Percentiles rank a stretch among this genome's conserved stretches.
These are phyloP conservation scores for Dendrothele bispora DNA, from an alignment of 768 basidiomycete genomes.

Conservation along the genomic window DNA sequence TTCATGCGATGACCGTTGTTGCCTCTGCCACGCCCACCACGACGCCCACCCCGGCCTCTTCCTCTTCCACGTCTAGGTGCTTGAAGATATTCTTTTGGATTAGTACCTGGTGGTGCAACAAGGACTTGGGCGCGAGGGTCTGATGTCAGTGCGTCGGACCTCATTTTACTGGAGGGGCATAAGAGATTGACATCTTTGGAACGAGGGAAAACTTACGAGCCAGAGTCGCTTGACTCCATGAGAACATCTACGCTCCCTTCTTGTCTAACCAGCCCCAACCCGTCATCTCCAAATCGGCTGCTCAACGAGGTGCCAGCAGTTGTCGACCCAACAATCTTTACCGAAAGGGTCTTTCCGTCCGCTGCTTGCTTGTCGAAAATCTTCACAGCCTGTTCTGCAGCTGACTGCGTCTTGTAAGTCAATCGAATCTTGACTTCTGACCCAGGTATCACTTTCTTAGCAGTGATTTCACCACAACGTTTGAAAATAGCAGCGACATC, in stretches of 20 bases:
- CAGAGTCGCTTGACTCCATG: conserved; percentile 46
- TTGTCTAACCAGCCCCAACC: conserved; percentile 51
- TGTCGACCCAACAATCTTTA: conserved; percentile 57
- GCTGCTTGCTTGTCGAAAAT: conserved; percentile 82
- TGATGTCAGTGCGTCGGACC: conserved; percentile 72
- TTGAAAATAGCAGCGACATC: conserved; percentile 88
- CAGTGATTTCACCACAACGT: conserved; percentile 67
- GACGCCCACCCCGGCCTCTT: conserved; percentile 30
- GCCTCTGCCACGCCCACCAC: conserved; percentile 33
- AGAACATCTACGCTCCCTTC: conserved; percentile 60
- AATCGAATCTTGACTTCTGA: conserved; percentile 61
- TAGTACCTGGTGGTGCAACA: conserved; percentile 64
- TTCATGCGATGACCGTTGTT: conserved; percentile 30
- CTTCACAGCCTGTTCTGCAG: conserved; percentile 66
- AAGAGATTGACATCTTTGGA: not conserved
- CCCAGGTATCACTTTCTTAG: conserved; percentile 35
- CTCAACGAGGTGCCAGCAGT: conserved; percentile 52
- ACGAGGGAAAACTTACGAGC: conserved; percentile 50
- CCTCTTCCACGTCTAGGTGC: conserved; percentile 22
- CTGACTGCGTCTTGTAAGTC: conserved; percentile 63
- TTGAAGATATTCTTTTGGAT: conserved; percentile 52
- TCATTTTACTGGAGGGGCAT: conserved; percentile 64
- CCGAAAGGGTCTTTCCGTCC: conserved; percentile 73
- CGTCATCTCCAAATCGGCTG: conserved; percentile 58
- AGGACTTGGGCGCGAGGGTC: conserved; percentile 70